These are phyloP conservation scores for Penicillium occitanis DNA, from an alignment of 2,329 filamentous ascomycete genomes.

Conservation along the genomic window DNA sequence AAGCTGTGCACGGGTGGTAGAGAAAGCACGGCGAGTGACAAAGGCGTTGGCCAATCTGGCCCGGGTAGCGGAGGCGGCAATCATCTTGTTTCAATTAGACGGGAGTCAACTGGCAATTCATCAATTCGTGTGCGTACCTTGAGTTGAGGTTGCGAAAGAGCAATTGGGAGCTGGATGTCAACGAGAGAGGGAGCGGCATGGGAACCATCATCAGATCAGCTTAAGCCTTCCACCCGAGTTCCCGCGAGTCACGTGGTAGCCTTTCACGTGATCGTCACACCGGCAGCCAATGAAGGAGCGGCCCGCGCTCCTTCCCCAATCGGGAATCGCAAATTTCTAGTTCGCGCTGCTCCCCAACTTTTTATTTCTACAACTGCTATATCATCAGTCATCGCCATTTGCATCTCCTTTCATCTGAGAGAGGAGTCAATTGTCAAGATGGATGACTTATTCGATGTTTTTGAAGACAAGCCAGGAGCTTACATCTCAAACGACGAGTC, in stretches of 20 bases:
- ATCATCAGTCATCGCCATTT: conserved; percentile 13
- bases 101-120: conserved; percentile 40
- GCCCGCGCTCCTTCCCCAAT: conserved; percentile 27
- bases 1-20: conserved; percentile 80
- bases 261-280: conserved; percentile 18
- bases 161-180: conserved; percentile 14
- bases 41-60: conserved; percentile 62
- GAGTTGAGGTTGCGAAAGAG: conserved; percentile 20
- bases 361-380: conserved; percentile 17
- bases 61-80: conserved; percentile 66
- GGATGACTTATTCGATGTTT: conserved; percentile 82
- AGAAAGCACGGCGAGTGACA: conserved; percentile 89
- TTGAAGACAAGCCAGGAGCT: conserved; percentile 65
- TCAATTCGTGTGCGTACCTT: conserved; percentile 32
- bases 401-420: background rate
- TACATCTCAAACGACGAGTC: conserved; percentile 32
- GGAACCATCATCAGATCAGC: conserved; percentile 8
- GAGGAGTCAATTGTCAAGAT: conserved; percentile 44
- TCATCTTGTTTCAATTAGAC: conserved; percentile 64
- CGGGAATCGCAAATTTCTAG: conserved; percentile 37
- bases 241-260: conserved; percentile 10
- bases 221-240: conserved; percentile 12
- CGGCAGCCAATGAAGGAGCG: conserved; percentile 22
- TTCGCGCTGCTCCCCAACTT: conserved; percentile 14
- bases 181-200: conserved; percentile 16